Conservation (phyloP, 305 asterid species). For the Fraxinus sp. region DNA sequence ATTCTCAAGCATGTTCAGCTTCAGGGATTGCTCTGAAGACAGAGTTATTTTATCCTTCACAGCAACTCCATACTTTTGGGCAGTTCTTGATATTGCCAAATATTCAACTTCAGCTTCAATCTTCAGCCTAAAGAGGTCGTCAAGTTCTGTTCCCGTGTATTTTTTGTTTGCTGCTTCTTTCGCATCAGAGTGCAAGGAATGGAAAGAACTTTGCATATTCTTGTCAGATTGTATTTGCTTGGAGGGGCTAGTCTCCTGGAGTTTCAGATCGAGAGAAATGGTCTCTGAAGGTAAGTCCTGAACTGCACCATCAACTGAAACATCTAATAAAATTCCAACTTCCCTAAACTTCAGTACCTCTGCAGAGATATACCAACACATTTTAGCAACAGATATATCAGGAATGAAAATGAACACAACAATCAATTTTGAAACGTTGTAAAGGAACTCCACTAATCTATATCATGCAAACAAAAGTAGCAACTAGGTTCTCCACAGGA, state of each 20-base stretch:
- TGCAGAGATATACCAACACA: slow-evolving; percentile 33
- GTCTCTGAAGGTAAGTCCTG: slow-evolving; percentile 29
- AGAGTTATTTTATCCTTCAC: slow-evolving; percentile 44
- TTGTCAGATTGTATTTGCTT: slow-evolving; percentile 29
- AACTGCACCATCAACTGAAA: slow-evolving; percentile 30
- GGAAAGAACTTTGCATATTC: slow-evolving; percentile 20
- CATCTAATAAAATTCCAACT: slow-evolving; percentile 38
- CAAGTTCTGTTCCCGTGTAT: slow-evolving; percentile 40
- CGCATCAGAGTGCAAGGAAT: slow-evolving; percentile 35
- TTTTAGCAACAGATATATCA: slow-evolving; percentile 14
- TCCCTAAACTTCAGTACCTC: slow-evolving; percentile 65
- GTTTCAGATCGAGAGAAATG: slow-evolving; percentile 26
- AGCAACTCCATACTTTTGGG: slow-evolving; percentile 41
- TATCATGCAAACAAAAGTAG: background rate
- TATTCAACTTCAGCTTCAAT: slow-evolving; percentile 73
- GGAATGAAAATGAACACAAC: background rate
- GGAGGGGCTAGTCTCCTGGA: slow-evolving; percentile 24
- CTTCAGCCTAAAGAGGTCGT: slow-evolving; percentile 51
- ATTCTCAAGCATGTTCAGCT: slow-evolving; percentile 52
- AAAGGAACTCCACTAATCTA: background rate
- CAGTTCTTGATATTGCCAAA: slow-evolving; percentile 46
- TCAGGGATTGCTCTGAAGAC: slow-evolving; percentile 47
- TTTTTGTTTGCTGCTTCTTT: slow-evolving; percentile 28
- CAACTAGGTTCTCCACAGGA: background rate
- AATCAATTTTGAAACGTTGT: background rate